Base-by-base conservation (phyloP, 306 rosid genomes). In the Bauhinia variegata region DNA sequence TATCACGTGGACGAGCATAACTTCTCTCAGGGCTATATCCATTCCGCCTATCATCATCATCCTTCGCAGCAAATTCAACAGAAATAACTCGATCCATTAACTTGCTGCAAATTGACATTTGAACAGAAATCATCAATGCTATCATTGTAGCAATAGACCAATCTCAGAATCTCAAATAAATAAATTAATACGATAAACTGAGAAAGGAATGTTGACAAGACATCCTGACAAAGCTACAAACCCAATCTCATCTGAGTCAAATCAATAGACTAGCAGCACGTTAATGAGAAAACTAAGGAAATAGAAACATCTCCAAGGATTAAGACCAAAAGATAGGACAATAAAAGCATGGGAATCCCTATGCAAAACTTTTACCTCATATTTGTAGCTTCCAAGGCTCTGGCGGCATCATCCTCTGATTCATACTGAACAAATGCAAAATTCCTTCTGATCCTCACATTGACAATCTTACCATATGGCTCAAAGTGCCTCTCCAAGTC, bases 401-500 rank as follows among this genome's bases (percentile, higher is more conserved):
- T 90, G 71, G 82, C 77, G 63, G 97, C 99, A 85, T 90, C 99
- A 59, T 95, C 99, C 83, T 82, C 95, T 18, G 91, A 75, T 52
- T 95, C 97, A 75, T 86, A 91, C 80, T 95, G 99, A 66, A 95
- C 89, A 80, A 95, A 95, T 57, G 97, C 99, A 55, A 91, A 95
- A 69, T 95, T 95, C 76, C 91, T 86, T 80, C 97, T 82, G 59
- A 90, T 95, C 82, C 99, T 88, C 65, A 91, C 99, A 72, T 83
- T 95, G 66, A 68, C 74, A 51, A 95, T 88, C 85, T 91, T 91
- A 13, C 99, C 99, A 85, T 95, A 95, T 11, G 90, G 82, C 73
- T 95, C 97, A 74, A 95, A 95, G 76, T 95, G 99, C 82, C 91
- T 86, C 89, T 95, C 99, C 88, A 95, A 78, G 77, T 95, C 99